Percentiles rank a stretch among this genome's conserved stretches.
Conservation (phyloP, 2,329 filamentous ascomycete species). For the Aureobasidium sp. region DNA sequence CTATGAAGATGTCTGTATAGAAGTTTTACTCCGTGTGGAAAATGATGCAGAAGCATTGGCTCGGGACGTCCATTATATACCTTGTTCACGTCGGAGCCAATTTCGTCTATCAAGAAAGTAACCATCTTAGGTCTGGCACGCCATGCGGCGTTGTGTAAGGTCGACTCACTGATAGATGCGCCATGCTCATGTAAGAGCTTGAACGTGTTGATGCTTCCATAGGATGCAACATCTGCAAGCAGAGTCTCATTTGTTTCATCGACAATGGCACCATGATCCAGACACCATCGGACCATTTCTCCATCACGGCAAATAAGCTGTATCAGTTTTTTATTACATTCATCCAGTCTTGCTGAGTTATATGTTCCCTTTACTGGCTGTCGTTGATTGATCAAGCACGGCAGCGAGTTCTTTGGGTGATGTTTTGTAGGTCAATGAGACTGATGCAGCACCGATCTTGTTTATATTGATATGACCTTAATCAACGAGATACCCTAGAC, state of each 20-base stretch:
- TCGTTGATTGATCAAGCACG: neutral
- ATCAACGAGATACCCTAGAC: neutral
- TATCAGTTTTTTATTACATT: neutral
- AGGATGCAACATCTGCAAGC: slow-evolving; percentile 6
- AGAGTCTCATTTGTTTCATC: neutral
- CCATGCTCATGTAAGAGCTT: neutral
- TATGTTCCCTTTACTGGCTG: neutral
- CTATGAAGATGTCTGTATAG: slow-evolving; percentile 99
- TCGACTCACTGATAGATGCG: slow-evolving; percentile 9
- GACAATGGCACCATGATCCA: neutral
- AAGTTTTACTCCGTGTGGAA: too few species aligned
- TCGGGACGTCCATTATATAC: neutral
- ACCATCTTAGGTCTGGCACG: slow-evolving; percentile 5
- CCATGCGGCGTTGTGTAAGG: slow-evolving; percentile 2
- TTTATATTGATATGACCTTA: neutral
- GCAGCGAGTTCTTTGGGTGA: neutral
- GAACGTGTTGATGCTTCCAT: neutral
- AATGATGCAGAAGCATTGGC: neutral
- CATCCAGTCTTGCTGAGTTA: neutral
- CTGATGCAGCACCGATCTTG: neutral
- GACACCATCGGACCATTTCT: neutral
- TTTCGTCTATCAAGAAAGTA: neutral
- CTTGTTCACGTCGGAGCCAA: neutral
- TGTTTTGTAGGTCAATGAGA: neutral
- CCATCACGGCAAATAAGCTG: neutral